Base-by-base conservation (phyloP, 2,329 filamentous ascomycete species). In the Coniochaeta ligniaria region DNA sequence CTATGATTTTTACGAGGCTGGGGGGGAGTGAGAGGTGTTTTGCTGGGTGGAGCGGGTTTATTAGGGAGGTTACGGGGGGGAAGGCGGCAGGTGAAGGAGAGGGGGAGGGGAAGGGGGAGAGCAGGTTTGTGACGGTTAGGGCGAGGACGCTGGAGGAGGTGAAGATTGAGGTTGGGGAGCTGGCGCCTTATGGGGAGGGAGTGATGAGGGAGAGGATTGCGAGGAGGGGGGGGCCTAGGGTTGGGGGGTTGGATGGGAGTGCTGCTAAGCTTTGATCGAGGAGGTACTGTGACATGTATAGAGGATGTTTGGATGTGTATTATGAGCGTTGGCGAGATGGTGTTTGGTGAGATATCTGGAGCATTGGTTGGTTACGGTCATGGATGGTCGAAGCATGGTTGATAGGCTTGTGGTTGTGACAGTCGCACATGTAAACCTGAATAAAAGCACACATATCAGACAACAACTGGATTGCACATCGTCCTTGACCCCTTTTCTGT, bases 21-120 rank as follows among this genome's bases (percentile, higher is more conserved):
- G 69, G 76, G 1, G 78, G 74, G 33, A 74, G 80, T 2, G 74
- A 69, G 65, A 77, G 80, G 56, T 89, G 84, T 66, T 80, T 84
- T 61, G 71, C 78, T 16, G 74, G 76, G 3, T 85, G 85, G 81
- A 74, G 82, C 0, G 72, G 70, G 1, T 92, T 91, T 63, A 80
- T 86, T 26, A 73, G 65, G 28, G 54, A 38, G 28, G 54, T 57
- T 12, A 14, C 33, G 2, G 54, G 17, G 8, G 68, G 20, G 78
- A 70, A 1, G 75, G 78, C n/a, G 1, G 68, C 74, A 50, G 50
- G 61, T 38, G n/a, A 61, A 36, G 14, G 58, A n/a, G 71, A 1
- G 75, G 78, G 1, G 68, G 74, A 50, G 50, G 61, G 43, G n/a
- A 61, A 36, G 14, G 58, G 63, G 35, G 64, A 66, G 63, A 64